A percentile compares a stretch with the other conserved stretches of the same genome.
Evolutionary conservation across 495 filamentous ascomycete species (phyloP).

Genomic region (Aspergillus wentii): DNA sequence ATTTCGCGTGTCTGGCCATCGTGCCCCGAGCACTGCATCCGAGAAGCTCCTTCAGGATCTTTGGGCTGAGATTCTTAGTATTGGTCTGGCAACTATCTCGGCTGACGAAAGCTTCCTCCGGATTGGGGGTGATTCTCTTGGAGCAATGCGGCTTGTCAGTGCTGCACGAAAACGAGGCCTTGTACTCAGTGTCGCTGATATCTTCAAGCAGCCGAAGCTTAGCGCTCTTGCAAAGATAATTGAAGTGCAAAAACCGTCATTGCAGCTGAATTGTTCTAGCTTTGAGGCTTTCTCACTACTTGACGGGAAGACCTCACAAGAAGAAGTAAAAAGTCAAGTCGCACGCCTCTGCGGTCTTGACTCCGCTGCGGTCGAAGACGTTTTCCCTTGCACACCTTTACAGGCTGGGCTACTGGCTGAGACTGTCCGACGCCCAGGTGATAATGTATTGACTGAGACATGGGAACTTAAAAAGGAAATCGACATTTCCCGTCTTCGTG

Average conservation of each 20-base stretch:
- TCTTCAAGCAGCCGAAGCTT: constrained; percentile 29
- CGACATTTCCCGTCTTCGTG: constrained; percentile 23
- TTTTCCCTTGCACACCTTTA: no score
- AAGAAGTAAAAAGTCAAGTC: no score
- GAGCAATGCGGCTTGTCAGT: constrained; percentile 48
- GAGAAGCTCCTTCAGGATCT: constrained; percentile 15
- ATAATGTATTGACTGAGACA: no score
- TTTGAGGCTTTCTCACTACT: no score
- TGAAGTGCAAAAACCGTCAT: no score
- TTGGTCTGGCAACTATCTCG: constrained; percentile 18
- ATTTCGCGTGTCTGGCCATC: no score
- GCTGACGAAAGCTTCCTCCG: constrained; percentile 48
- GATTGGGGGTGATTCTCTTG: constrained; percentile 50
- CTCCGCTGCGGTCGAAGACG: no score
- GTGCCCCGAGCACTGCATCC: not conserved
- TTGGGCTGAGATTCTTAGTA: constrained; percentile 16
- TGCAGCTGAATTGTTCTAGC: no score
- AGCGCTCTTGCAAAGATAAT: not conserved
- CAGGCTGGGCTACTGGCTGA: no score
- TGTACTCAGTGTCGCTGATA: constrained; percentile 26
- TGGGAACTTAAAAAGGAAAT: no score
- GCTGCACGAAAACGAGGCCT: constrained; percentile 17
- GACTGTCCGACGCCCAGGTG: no score
- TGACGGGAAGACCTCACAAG: no score
- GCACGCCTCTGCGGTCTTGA: not conserved